Evolutionary conservation across 768 basidiomycete genomes (phyloP), one percentile per base, ranked within the genome.

Genomic region (Suillus subluteus): DNA sequence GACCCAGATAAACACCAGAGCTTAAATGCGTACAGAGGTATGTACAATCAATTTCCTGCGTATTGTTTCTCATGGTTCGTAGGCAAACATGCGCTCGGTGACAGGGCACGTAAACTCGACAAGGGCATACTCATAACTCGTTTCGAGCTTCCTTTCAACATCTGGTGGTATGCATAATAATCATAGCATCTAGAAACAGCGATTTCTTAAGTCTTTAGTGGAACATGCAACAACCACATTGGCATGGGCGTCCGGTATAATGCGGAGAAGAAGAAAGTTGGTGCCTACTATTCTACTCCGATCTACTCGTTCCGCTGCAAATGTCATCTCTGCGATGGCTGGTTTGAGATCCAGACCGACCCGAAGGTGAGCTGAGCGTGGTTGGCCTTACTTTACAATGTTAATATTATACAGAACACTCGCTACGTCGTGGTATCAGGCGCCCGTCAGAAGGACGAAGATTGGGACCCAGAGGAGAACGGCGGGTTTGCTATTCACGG

Each of bases 201-300:
- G 66, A 58, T 59, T 18, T 59, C 44, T 44, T 23, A 16, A 6
- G 30, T 21, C 26, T 65, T 44, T 78, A 98, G 97, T 73, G 94
- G 90, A 41, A 91, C 91, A 80, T 99, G 97, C 80, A 90, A 96
- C 77, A 91, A 92, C 71, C 98, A 99, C 80, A 94, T 99, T 62
- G 98, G 98, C 13, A 98, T 98, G 88, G 98, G 98, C 30, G 98
- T 99, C 2, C 92, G 98, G n/a, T 99, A 98, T 83, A 99, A 99
- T 71, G 98, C 98, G 0, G 96, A 99, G 79, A 99, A 99, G 87
- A 92, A 92, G 82, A 98, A 97, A 78, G 87, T 98, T 41, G 98
- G 98, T 16, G 88, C 87, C 66, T 99, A 99, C 79, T 95, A 91
- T 75, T 94, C 94, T 7, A 98, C 96, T 0, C 93, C 96, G 12